Base-by-base conservation (phyloP, 306 rosid genomes). In the Carpinus fangiana region DNA sequence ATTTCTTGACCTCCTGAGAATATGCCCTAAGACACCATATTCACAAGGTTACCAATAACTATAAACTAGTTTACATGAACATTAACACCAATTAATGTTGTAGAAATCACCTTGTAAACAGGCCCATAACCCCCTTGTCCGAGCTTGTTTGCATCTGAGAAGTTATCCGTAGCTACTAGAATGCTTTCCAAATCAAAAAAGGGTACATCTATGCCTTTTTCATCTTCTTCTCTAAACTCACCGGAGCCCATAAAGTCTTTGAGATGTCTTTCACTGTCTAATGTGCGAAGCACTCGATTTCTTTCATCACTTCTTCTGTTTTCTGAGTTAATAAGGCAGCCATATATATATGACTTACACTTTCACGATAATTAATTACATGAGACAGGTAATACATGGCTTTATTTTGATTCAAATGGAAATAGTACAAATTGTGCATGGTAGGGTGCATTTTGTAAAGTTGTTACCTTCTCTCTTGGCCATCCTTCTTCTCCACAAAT, bases 101-200 rank as follows among this genome's bases (percentile, higher is more conserved):
- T 4, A 18, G n/a, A 9, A 12, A 36, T 78, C 7, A 87, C 90
- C 91, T 84, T 89, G 34, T 87, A 89, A 2, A 90, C 91, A 12
- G 89, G 87, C n/a, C 96, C 93, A 81, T 80, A 90, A 53, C 96
- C 95, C 47, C 92, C 92, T 60, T 13, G 73, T 64, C 91, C 93
- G 6, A 85, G 84, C 75, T 82, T 84, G 68, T 86, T 86, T 73
- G 80, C 74, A 28, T 90, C 73, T 18, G 94, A 86, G 74, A 90
- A 88, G 47, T 80, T 57, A 70, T 88, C 75, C 31, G 88, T 90
- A 2, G 92, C 95, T 1, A 4, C 81, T 3, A 82, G 0, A 26
- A 88, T 68, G 43, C 84, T 76, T 26, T 43, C 78, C 28, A 87
- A 70, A 72, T 71, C 7, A 48, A 70, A 87, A 51, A 45, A 76